Percentiles rank a stretch among this genome's conserved stretches.
Conservation (phyloP, 768 basidiomycete genomes). For the Galerina sulciceps region DNA sequence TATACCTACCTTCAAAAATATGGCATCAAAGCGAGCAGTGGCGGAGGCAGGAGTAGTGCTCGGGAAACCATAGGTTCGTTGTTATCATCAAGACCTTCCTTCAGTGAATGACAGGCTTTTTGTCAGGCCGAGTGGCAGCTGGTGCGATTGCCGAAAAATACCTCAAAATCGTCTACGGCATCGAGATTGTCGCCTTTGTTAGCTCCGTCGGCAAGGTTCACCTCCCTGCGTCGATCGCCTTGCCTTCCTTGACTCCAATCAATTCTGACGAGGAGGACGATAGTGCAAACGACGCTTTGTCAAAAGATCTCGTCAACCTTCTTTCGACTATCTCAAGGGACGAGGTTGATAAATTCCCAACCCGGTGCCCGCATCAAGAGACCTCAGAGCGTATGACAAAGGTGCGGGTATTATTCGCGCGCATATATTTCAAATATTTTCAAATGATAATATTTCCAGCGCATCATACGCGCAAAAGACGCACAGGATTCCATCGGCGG, state of each 20-base stretch:
- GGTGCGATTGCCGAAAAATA: slow-evolving; percentile 98
- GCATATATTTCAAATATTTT: neutral
- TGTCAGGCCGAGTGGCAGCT: slow-evolving; percentile 89
- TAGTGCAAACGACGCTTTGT: slow-evolving; percentile 72
- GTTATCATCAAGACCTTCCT: neutral
- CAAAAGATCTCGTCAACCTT: slow-evolving; percentile 82
- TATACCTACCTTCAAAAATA: slow-evolving; percentile 98
- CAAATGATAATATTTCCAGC: slow-evolving; percentile 46
- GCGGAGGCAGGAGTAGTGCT: slow-evolving; percentile 93
- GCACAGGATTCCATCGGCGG: slow-evolving; percentile 94
- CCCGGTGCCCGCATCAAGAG: slow-evolving; percentile 88
- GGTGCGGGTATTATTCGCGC: slow-evolving; percentile 43
- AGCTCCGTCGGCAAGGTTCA: slow-evolving; percentile 94
- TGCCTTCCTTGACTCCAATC: slow-evolving; percentile 39
- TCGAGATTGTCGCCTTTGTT: slow-evolving; percentile 97
- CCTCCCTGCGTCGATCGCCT: slow-evolving; percentile 58
- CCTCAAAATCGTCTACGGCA: slow-evolving; percentile 81
- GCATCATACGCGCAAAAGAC: slow-evolving; percentile 93
- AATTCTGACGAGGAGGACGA: slow-evolving; percentile 57
- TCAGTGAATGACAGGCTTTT: neutral
- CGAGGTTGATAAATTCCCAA: slow-evolving; percentile 85
- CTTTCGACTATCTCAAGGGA: slow-evolving; percentile 81
- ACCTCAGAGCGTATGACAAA: slow-evolving; percentile 91
- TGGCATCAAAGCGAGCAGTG: slow-evolving; percentile 95
- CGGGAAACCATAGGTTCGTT: slow-evolving; percentile 90